A percentile compares a stretch with the other conserved stretches of the same genome.
These are phyloP conservation scores for Botrytis galanthina DNA, from an alignment of 2,329 filamentous ascomycete species.

Conservation along the genomic window DNA sequence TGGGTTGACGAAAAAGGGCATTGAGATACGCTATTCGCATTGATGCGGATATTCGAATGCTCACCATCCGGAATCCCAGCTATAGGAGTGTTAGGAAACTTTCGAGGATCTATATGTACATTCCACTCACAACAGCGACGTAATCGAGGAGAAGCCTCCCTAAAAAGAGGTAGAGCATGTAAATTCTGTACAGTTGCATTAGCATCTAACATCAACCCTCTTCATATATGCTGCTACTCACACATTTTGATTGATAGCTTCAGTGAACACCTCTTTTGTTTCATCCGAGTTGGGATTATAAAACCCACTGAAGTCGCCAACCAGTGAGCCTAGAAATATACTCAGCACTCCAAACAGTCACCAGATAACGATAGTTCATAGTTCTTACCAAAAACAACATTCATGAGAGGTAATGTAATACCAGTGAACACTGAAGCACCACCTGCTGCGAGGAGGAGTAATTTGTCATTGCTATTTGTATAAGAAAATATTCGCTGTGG, in stretches of 20 bases:
- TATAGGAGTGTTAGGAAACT: slow-evolving; percentile 9
- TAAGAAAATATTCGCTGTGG: slow-evolving; percentile 32
- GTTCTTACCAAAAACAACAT: slow-evolving; percentile 51
- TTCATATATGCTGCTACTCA: slow-evolving; percentile 24
- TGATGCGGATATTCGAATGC: slow-evolving; percentile 57
- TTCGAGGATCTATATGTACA: background rate
- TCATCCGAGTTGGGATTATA: slow-evolving; percentile 44
- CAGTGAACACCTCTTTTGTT: slow-evolving; percentile 49
- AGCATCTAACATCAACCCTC: background rate
- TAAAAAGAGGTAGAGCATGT: slow-evolving; percentile 57
- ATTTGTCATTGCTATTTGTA: slow-evolving; percentile 22
- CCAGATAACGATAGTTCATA: slow-evolving; percentile 26
- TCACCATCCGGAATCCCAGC: slow-evolving; percentile 55
- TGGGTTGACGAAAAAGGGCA: slow-evolving; percentile 60
- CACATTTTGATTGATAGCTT: slow-evolving; percentile 46
- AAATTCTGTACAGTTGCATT: slow-evolving; percentile 45
- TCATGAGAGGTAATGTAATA: slow-evolving; percentile 56
- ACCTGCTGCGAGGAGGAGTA: slow-evolving; percentile 38
- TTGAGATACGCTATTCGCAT: slow-evolving; percentile 64
- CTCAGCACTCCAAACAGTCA: background rate
- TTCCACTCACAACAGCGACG: slow-evolving; percentile 48
- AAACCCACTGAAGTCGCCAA: slow-evolving; percentile 49
- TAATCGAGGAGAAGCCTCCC: slow-evolving; percentile 55
- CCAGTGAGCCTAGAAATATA: slow-evolving; percentile 34
- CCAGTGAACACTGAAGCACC: slow-evolving; percentile 53